Base-by-base conservation (phyloP, 441 rosid genomes). In the Croton setiger region DNA sequence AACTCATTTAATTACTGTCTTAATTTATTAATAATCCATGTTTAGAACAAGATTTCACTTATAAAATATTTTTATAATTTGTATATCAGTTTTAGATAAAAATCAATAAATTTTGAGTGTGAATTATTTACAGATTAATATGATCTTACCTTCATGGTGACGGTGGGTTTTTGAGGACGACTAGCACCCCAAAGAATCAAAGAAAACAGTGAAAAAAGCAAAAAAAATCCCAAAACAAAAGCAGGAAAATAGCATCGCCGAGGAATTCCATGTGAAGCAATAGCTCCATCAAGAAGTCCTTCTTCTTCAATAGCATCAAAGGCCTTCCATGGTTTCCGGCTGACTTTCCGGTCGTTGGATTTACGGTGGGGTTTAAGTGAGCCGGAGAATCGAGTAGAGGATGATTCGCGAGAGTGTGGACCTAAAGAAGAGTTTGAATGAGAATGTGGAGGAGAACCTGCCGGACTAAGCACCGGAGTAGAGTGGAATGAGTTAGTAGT, bases 381-480 rank as follows among this genome's bases (percentile, higher is more conserved):
- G 0, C 90, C 96, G 2, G 98, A 91, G 84, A 89, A 89, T 61
- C 97, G 75, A 36, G 84, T 88, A 21, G 98, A 87, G 8, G 97
- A 91, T 14, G 96, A 93, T 71, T 93, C 93, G 0, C 98, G 87
- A 1, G 97, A 91, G 81, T 87, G 97, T 23, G 89, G 89, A 4
- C 93, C 96, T 0, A 83, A 64, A 47, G 93, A 87, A 4, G 89
- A 88, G 67, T 79, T 90, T 1, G 89, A 90, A 35, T 88, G 92
- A 31, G 97, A 94, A 68, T 90, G 97, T 0, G 98, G 99, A 0
- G 97, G 97, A 11, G 98, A 94, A 0, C 93, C 96, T 80, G 75
- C 76, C 15, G 97, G 97, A 72, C 92, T 86, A 57, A 93, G 81
- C 12, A 86, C 87, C 15, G 98, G 97, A 0, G 95, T 89, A 7